Evolutionary conservation across 305 asterid genomes (phyloP).

Genomic region (Striga hermonthica): DNA sequence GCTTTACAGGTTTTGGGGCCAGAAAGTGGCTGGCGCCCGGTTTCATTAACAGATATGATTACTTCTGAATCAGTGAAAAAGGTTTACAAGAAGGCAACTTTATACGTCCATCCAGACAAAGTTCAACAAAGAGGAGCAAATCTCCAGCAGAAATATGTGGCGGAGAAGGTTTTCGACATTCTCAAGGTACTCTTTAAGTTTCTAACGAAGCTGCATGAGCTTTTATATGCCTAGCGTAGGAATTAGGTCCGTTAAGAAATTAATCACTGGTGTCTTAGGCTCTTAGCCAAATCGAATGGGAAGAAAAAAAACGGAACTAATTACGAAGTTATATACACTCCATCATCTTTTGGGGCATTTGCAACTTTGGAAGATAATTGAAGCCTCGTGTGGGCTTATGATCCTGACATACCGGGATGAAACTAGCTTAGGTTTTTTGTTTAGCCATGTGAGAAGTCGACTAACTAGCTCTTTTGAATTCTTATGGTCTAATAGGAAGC

Average conservation of each 20-base stretch:
- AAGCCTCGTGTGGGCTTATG: neutral
- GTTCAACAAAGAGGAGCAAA: slow-evolving; percentile 91
- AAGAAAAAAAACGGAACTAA: no score
- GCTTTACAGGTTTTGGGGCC: slow-evolving; percentile 73
- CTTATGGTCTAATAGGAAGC: slow-evolving; percentile 58
- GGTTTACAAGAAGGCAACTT: slow-evolving; percentile 64
- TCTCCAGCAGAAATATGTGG: slow-evolving; percentile 71
- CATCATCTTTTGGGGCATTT: no score
- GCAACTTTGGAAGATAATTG: no score
- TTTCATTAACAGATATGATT: slow-evolving; percentile 77
- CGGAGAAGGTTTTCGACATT: slow-evolving; percentile 87
- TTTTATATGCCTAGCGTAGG: slow-evolving; percentile 11
- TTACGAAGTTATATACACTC: neutral
- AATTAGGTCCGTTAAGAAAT: neutral
- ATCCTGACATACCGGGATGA: neutral
- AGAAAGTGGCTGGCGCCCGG: slow-evolving; percentile 85
- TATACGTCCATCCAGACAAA: slow-evolving; percentile 90
- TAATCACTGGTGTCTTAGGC: neutral
- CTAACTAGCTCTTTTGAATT: slow-evolving; percentile 12
- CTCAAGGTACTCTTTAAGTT: slow-evolving; percentile 61
- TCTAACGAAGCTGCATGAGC: slow-evolving; percentile 2
- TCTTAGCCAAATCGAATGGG: neutral
- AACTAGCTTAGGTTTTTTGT: neutral
- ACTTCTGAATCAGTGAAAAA: slow-evolving; percentile 80
- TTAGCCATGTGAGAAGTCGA: neutral